Evolutionary conservation across 2,329 filamentous ascomycete genomes (phyloP).

Genomic region (Acrodontium crateriforme): DNA sequence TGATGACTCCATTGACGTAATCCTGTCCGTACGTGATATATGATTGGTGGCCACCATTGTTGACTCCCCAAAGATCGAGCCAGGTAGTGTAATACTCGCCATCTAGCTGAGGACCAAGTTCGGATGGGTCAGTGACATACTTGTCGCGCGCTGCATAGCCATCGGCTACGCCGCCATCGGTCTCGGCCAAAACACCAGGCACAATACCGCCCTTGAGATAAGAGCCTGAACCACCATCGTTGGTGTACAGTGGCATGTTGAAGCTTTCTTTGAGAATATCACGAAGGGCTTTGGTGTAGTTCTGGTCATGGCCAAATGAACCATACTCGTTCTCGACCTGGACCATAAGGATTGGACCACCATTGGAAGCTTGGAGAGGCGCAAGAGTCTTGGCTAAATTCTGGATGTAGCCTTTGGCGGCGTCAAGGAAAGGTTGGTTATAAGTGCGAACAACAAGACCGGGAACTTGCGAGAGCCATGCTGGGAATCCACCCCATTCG

Average conservation of each 20-base stretch:
- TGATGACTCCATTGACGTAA: constrained; percentile 10
- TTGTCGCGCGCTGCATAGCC: constrained; percentile 29
- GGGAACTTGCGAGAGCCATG: constrained; percentile 30
- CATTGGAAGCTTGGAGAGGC: constrained; percentile 26
- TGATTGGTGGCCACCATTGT: constrained; percentile 25
- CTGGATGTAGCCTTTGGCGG: constrained; percentile 26
- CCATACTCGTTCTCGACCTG: constrained; percentile 42
- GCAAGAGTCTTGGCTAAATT: constrained; percentile 26
- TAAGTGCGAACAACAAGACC: constrained; percentile 30
- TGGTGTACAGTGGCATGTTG: constrained; percentile 35
- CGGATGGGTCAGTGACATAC: constrained; percentile 30
- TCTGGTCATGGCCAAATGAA: constrained; percentile 32
- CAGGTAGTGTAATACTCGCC: constrained; percentile 37
- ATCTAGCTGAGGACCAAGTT: constrained; percentile 33
- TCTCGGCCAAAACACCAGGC: constrained; percentile 31
- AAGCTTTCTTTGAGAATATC: constrained; percentile 32
- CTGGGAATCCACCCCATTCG: constrained; percentile 37
- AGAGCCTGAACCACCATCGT: constrained; percentile 33
- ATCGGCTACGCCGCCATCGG: constrained; percentile 31
- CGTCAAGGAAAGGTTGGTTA: constrained; percentile 28
- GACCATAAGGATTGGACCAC: constrained; percentile 37
- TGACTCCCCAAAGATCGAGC: constrained; percentile 32
- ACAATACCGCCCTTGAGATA: constrained; percentile 32
- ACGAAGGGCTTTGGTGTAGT: constrained; percentile 29
- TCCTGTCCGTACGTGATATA: constrained; percentile 15